A percentile compares a stretch with the other conserved stretches of the same genome.
These are phyloP conservation scores for Prunus mira DNA, from an alignment of 306 rosid genomes.

Conservation along the genomic window DNA sequence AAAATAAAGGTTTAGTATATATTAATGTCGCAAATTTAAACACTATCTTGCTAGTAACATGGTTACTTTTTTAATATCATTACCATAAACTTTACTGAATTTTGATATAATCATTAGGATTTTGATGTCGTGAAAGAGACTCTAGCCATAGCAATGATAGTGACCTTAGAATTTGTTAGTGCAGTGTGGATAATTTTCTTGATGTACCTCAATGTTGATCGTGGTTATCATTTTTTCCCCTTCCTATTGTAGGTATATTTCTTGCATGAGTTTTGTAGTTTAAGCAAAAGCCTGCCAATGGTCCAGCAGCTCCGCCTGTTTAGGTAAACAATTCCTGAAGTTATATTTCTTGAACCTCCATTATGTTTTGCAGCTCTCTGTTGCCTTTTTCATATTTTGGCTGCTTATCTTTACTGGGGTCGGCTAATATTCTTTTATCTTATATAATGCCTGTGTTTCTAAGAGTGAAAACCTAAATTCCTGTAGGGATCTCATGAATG, in stretches of 20 bases:
- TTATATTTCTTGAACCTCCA: constrained; percentile 13
- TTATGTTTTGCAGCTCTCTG: neutral
- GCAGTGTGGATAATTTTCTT: neutral
- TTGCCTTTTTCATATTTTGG: constrained; percentile 7
- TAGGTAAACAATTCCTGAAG: constrained; percentile 45
- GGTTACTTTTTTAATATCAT: neutral
- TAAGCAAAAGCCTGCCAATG: constrained; percentile 93
- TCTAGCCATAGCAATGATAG: neutral
- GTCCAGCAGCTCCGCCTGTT: constrained; percentile 88
- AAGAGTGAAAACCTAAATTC: constrained; percentile 23
- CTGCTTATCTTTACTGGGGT: constrained; percentile 6
- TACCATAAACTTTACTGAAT: neutral
- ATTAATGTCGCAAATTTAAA: neutral
- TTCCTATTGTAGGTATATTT: constrained; percentile 59
- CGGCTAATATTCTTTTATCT: constrained; percentile 4
- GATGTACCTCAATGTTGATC: neutral
- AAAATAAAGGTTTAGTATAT: neutral
- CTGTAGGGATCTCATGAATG: constrained; percentile 89
- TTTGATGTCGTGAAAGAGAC: neutral
- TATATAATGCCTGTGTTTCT: constrained; percentile 7
- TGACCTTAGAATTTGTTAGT: neutral
- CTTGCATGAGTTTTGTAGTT: constrained; percentile 86
- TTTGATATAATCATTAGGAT: neutral
- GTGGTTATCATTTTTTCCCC: neutral
- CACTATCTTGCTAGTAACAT: neutral